Percentiles rank a stretch among this genome's conserved stretches.
phyloP scores from a whole-genome alignment of 2,329 filamentous ascomycete species.

The Beauveria rudraprayagi region DNA sequence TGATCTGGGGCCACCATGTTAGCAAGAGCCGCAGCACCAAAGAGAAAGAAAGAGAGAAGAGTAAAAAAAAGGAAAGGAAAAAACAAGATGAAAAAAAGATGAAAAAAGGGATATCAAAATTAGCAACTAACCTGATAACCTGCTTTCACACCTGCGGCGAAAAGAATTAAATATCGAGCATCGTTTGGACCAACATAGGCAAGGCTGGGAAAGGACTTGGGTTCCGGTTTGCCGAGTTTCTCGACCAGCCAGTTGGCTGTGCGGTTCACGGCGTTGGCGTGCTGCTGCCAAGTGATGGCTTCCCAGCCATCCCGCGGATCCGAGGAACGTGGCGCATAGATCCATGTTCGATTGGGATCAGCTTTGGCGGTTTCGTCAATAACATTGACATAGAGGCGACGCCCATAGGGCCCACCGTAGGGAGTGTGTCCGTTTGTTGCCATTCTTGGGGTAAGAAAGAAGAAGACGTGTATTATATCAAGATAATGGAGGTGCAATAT shows the following conservation, averaged over 20 bases:
- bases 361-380: conserved; percentile 29
- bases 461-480: background rate
- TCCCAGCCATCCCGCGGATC: conserved; percentile 33
- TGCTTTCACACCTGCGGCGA: conserved; percentile 30
- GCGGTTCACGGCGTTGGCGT: conserved; percentile 33
- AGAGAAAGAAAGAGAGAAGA: background rate
- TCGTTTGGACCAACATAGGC: conserved; percentile 37
- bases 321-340: conserved; percentile 26
- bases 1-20: conserved; percentile 13
- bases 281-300: conserved; percentile 27
- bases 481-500: background rate
- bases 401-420: conserved; percentile 16
- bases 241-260: conserved; percentile 27
- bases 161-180: conserved; percentile 29
- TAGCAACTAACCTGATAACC: conserved; percentile 22
- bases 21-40: background rate
- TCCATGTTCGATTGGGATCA: conserved; percentile 27
- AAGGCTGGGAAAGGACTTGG: conserved; percentile 28
- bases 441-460: no score
- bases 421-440: background rate
- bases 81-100: background rate
- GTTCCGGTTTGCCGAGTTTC: conserved; percentile 19
- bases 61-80: no score
- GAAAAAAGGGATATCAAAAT: background rate
- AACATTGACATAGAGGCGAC: conserved; percentile 29